phyloP scores from a whole-genome alignment of 1,139 yeast genomes.

The Debaryomyces sp. region DNA sequence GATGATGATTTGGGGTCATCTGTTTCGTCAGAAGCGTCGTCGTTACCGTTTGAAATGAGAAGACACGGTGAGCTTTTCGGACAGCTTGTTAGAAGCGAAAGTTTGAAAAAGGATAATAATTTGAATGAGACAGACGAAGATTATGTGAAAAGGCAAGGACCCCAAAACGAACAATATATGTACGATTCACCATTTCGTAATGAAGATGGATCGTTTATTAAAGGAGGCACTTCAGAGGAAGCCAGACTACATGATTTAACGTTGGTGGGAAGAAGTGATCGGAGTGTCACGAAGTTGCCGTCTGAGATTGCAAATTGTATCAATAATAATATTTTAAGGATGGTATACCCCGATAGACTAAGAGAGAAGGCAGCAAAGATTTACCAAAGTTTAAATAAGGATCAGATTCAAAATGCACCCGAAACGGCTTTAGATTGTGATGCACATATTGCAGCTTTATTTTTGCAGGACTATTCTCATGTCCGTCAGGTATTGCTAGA shows the following conservation, averaged over 20 bases:
- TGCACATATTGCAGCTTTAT: constrained; percentile 80
- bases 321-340: constrained; percentile 58
- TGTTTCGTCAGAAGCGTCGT: background rate
- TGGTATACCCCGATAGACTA: constrained; percentile 56
- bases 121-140: constrained; percentile 19
- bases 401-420: constrained; percentile 56
- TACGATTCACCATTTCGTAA: constrained; percentile 40
- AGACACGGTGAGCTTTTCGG: constrained; percentile 45
- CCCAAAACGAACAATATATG: constrained; percentile 1
- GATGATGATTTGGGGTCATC: constrained; percentile 4
- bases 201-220: constrained; percentile 41
- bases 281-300: constrained; percentile 52
- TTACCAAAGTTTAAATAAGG: constrained; percentile 50
- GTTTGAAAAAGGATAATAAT: constrained; percentile 25
- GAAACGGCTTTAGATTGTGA: constrained; percentile 68
- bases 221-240: constrained; percentile 49
- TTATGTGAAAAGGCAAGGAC: constrained; percentile 17
- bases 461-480: constrained; percentile 82
- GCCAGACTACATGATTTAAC: constrained; percentile 57
- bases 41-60: constrained; percentile 32
- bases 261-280: constrained; percentile 49
- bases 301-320: constrained; percentile 55
- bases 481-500: constrained; percentile 69
- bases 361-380: constrained; percentile 57
- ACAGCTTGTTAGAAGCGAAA: constrained; percentile 46